Percentiles rank a stretch among this genome's conserved stretches.
phyloP scores from a whole-genome alignment of 2,329 filamentous ascomycete genomes.

The Aspergillus sp. region DNA sequence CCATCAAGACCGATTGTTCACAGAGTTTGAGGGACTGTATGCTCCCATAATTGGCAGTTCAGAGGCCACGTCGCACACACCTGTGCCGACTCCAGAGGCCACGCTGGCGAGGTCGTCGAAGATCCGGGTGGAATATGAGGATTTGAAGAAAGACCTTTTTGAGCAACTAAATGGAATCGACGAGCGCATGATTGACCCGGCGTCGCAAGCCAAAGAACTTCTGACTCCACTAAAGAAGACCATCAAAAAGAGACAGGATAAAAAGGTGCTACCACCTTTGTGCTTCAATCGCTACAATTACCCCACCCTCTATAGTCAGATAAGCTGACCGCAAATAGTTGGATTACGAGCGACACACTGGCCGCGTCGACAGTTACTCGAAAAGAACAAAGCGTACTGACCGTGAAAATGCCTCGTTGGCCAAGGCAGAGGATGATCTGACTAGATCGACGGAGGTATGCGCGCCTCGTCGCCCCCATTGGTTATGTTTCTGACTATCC shows the following conservation, averaged over 20 bases:
- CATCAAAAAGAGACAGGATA: conserved; percentile 82
- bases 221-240: conserved; percentile 75
- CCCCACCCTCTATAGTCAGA: not conserved
- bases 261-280: conserved; percentile 51
- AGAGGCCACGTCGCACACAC: conserved; percentile 56
- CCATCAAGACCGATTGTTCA: conserved; percentile 65
- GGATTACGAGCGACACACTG: conserved; percentile 77
- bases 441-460: conserved; percentile 63
- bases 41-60: conserved; percentile 70
- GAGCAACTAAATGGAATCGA: conserved; percentile 73
- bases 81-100: conserved; percentile 60
- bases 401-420: conserved; percentile 70
- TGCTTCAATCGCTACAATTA: not conserved
- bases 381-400: conserved; percentile 70
- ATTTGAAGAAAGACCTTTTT: conserved; percentile 69
- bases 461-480: not conserved
- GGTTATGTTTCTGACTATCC: conserved; percentile 14
- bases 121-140: conserved; percentile 67
- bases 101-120: conserved; percentile 65
- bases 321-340: conserved; percentile 45
- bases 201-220: conserved; percentile 65
- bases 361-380: conserved; percentile 66
- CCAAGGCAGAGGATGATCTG: conserved; percentile 71
- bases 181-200: conserved; percentile 66
- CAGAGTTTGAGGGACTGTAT: conserved; percentile 72